Evolutionary conservation across 805 yeast genomes (phyloP), one percentile per base, ranked within the genome.

Genomic region (Torulaspora quercuum): DNA sequence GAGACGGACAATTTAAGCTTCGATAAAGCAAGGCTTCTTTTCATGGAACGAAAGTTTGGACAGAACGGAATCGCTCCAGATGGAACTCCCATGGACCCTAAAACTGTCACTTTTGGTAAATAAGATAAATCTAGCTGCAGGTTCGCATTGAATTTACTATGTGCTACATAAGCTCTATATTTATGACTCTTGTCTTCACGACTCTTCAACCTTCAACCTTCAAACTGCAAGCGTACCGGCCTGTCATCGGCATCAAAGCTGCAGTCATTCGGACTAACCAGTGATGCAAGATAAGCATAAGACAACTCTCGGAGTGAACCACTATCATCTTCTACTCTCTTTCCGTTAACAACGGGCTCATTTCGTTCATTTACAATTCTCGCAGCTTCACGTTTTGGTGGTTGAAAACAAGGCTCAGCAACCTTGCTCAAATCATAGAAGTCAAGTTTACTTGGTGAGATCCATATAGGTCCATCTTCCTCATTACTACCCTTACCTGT

Each of bases 71-170:
- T 83, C 26, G 81, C 73, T 2, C 69, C 75, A 0, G 80, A 80
- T 55, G 90, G 90, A 0, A 58, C 73, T 33, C 89, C 89, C 0
- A 45, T 67, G 25, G 89, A 82, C 45, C 85, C 88, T 1, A 75
- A 72, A 45, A 72, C 81, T 1, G 75, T 80, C 2, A 72, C 77
- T 0, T 73, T 74, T 37, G 42, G 48, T 16, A 39, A 33, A 25
- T 28, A 22, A 32, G 15, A 13, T 10, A 12, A 10, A 7, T 22
- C n/a, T 7, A 7, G 27, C 3, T 27, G 30, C 18, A 14, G 7
- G 25, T 22, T 22, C 7, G 12, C 5, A n/a, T 13, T 5, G 12
- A 4, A 6, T 22, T 22, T 22, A n/a, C 7, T 22, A n/a, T 22
- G 22, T 5, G 10, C 10, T 17, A 13, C 3, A n/a, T 8, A 10